Percentiles rank a stretch among this genome's conserved stretches.
phyloP scores from a whole-genome alignment of 305 asterid species.

The Rubia tinctorum region DNA sequence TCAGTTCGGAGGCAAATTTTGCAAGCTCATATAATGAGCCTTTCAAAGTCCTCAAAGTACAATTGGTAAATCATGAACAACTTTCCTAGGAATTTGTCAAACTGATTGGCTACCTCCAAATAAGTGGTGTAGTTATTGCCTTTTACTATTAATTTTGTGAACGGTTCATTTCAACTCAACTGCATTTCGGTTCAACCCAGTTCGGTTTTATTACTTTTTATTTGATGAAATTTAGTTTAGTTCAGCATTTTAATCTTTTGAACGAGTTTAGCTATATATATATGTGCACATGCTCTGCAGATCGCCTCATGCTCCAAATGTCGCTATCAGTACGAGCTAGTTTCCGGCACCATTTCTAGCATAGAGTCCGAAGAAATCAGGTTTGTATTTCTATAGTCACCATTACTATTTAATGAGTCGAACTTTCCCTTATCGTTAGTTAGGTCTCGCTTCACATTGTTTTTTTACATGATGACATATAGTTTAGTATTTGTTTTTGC shows the following conservation, averaged over 20 bases:
- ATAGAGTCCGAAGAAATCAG: slow-evolving; percentile 94
- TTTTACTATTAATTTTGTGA: neutral
- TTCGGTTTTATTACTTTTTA: too few species aligned
- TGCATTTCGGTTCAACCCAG: too few species aligned
- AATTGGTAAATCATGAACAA: neutral
- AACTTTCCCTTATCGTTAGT: neutral
- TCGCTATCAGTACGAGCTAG: slow-evolving; percentile 86
- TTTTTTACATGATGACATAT: slow-evolving; percentile 1
- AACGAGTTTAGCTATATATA: neutral
- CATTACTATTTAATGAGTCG: neutral
- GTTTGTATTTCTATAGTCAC: slow-evolving; percentile 27
- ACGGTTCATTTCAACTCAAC: too few species aligned
- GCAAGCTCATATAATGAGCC: neutral
- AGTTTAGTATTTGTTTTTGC: slow-evolving; percentile 35
- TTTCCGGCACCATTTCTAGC: slow-evolving; percentile 70
- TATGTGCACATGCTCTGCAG: slow-evolving; percentile 40
- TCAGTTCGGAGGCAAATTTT: neutral
- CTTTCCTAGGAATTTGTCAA: neutral
- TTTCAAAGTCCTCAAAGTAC: neutral
- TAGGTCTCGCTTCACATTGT: neutral
- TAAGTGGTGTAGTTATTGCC: neutral
- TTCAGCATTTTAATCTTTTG: slow-evolving; percentile 9
- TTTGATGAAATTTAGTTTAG: too few species aligned
- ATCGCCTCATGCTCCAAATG: slow-evolving; percentile 90
- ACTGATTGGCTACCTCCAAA: neutral